Conservation (phyloP, 2,329 filamentous ascomycete genomes). For the Arachnomyces sp. region DNA sequence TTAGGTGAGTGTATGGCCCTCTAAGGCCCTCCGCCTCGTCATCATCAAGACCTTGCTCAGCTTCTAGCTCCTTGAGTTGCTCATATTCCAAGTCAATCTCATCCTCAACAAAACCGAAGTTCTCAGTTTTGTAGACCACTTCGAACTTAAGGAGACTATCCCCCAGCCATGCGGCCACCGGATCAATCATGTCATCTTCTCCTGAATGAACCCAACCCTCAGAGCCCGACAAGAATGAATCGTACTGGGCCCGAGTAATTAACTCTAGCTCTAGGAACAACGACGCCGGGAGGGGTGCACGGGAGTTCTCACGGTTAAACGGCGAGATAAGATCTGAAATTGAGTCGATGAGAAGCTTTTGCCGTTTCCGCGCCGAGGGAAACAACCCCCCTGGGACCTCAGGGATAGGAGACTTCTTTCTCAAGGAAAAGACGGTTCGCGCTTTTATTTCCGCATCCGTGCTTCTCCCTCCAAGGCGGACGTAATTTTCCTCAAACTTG, state of each 20-base stretch:
- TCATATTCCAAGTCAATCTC: conserved; percentile 56
- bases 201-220: conserved; percentile 33
- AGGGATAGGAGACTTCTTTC: conserved; percentile 25
- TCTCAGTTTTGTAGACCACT: conserved; percentile 37
- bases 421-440: conserved; percentile 58
- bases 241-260: conserved; percentile 54
- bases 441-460: conserved; percentile 57
- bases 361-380: conserved; percentile 29
- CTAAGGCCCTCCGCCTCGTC: conserved; percentile 47
- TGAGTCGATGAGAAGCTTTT: conserved; percentile 36
- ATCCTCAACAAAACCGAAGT: conserved; percentile 47
- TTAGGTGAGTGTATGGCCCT: conserved; percentile 38
- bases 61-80: conserved; percentile 52
- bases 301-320: conserved; percentile 26
- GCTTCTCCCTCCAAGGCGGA: conserved; percentile 62
- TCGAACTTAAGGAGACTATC: conserved; percentile 41
- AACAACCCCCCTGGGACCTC: conserved; percentile 35
- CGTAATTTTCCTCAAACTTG: conserved; percentile 53
- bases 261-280: conserved; percentile 48
- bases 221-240: conserved; percentile 50
- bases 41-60: conserved; percentile 45
- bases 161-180: conserved; percentile 51
- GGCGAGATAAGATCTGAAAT: conserved; percentile 37
- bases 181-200: conserved; percentile 21
- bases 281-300: conserved; percentile 44